phyloP scores from a whole-genome alignment of 345 rosid species.

The Dimocarpus longan region DNA sequence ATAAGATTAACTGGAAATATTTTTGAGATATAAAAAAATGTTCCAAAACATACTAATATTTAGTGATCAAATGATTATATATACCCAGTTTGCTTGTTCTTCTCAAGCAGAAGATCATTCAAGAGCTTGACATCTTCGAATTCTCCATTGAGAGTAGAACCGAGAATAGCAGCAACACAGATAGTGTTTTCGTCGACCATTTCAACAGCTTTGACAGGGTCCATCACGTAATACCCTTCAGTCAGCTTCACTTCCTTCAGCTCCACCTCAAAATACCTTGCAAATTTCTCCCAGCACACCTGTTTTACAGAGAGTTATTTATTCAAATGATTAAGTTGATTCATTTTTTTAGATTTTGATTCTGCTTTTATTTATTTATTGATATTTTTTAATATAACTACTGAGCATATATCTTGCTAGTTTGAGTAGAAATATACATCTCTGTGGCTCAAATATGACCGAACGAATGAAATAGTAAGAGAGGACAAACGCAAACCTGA shows the following conservation, averaged over 20 bases:
- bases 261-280: constrained; percentile 13
- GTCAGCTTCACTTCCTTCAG: constrained; percentile 10
- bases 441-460: no score
- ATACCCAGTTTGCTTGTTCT: constrained; percentile 38
- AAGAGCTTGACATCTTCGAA: constrained; percentile 46
- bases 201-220: constrained; percentile 41
- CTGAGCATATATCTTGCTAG: no score
- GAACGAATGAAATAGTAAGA: no score
- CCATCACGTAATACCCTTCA: constrained; percentile 28
- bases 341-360: no score
- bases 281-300: constrained; percentile 14
- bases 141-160: constrained; percentile 46
- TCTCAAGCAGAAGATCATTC: constrained; percentile 33
- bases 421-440: no score
- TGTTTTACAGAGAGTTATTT: not conserved
- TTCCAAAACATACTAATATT: no score
- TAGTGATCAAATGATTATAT: not conserved
- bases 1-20: no score
- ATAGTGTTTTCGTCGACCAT: constrained; percentile 48
- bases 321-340: no score
- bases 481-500: not conserved
- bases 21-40: not conserved
- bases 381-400: no score
- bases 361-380: no score
- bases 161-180: constrained; percentile 22